Evolutionary conservation across 306 rosid species (phyloP), one percentile per base, ranked within the genome.

Genomic region (Rosa lucieae): DNA sequence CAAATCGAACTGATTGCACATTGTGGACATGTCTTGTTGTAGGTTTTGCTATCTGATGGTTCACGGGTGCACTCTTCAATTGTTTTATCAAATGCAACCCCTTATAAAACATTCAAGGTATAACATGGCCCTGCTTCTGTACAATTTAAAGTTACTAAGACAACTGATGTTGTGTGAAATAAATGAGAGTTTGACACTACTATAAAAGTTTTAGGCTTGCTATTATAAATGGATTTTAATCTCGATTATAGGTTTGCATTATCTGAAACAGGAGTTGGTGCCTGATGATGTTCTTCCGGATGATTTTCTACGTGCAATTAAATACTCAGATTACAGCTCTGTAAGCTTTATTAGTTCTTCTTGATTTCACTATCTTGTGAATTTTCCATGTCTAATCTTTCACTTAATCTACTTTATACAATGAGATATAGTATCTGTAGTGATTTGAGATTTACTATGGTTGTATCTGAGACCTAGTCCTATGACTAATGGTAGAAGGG

Each of bases 61-160:
- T 90, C 94, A 17, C 75, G 48, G 73, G 92, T 95, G 81, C 89
- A 63, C 80, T 86, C 98, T 82, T 93, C 98, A 74, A 76, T 78
- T 79, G 96, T 93, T 82, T 79, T 95, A 75, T 95, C 99, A 37
- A 95, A 93, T 71, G 98, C 99, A 65, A 95, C 99, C 32, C 99
- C 99, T 7, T 89, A 90, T 76, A 88, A 70, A 84, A 95, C 99
- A 55, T 95, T 93, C 81, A 85, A 86, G 97, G 99, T 95, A 74
- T 74, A 78, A 72, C 74, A 55, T 65, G 77, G 69, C 56, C 26
- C 51, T 68, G 72, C 70, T 66, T 44, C 29, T 76, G 46, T 40
- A 10, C 53, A 11, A 26, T 9, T 56, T 15, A 32, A 10, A 14
- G 29, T 26, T 12, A 13, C 29, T 7, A 5, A 26, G 47, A 49